These are phyloP conservation scores for Venturia oleaginea DNA, from an alignment of 2,329 filamentous ascomycete genomes.

Conservation along the genomic window DNA sequence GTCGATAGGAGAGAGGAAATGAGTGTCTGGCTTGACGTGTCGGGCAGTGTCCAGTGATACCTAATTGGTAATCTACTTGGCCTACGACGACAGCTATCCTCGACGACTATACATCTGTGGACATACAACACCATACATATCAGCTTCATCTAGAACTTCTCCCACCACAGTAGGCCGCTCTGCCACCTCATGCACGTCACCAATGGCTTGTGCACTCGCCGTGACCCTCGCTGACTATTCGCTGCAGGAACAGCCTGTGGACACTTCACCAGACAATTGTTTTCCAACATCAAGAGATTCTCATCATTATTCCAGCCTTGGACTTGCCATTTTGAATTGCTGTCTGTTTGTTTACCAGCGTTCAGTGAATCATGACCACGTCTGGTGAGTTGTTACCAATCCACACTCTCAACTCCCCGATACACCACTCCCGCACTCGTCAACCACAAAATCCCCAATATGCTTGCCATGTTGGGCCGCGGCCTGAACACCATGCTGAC, in stretches of 20 bases:
- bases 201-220: conserved; percentile 3
- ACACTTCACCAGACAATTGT: background rate
- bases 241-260: background rate
- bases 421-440: conserved; percentile 1
- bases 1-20: background rate
- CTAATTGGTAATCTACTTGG: background rate
- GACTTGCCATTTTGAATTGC: background rate
- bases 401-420: background rate
- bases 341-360: background rate
- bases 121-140: background rate
- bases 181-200: background rate
- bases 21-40: background rate
- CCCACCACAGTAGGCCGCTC: background rate
- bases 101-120: background rate
- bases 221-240: background rate
- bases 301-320: background rate
- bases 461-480: conserved; percentile 3
- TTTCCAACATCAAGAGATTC: background rate
- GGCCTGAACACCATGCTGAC: conserved; percentile 4
- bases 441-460: conserved; percentile 2
- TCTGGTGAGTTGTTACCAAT: background rate
- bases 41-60: background rate
- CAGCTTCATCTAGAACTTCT: background rate
- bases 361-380: conserved; percentile 5
- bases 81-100: background rate